phyloP scores from a whole-genome alignment of 179 eudicot genomes.

The Nepenthes alata region DNA sequence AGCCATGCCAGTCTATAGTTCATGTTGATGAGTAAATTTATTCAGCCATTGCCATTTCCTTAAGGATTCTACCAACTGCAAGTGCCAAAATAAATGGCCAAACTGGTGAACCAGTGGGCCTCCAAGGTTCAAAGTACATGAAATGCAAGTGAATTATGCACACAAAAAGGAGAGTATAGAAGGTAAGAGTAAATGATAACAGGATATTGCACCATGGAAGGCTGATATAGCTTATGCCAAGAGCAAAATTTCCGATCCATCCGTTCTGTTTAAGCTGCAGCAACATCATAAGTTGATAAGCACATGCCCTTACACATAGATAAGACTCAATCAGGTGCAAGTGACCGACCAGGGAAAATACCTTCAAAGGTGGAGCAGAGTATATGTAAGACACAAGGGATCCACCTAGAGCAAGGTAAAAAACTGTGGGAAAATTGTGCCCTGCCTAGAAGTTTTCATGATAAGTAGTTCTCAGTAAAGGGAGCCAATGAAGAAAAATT shows the following conservation, averaged over 20 bases:
- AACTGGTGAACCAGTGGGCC: too few species aligned
- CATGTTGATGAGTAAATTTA: too few species aligned
- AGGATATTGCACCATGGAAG: slow-evolving; percentile 67
- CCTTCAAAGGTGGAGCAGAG: slow-evolving; percentile 98
- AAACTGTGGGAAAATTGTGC: slow-evolving; percentile 58
- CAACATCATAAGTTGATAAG: slow-evolving; percentile 8
- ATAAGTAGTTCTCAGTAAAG: slow-evolving; percentile 4
- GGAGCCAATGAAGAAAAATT: background rate
- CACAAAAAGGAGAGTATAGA: background rate
- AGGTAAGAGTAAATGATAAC: slow-evolving; percentile 2
- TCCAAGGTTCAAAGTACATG: too few species aligned
- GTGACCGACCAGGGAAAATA: slow-evolving; percentile 6
- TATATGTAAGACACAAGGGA: slow-evolving; percentile 82
- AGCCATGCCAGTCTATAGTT: too few species aligned
- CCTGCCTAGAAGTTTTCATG: slow-evolving; percentile 54
- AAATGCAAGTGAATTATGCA: too few species aligned
- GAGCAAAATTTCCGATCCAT: slow-evolving; percentile 95
- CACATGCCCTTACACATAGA: background rate
- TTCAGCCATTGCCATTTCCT: too few species aligned
- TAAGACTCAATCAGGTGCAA: background rate
- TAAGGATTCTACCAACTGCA: too few species aligned
- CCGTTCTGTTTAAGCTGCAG: slow-evolving; percentile 97
- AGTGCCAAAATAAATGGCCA: too few species aligned
- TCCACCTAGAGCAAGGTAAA: slow-evolving; percentile 91
- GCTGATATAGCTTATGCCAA: slow-evolving; percentile 92